Evolutionary conservation across 2,329 filamentous ascomycete genomes (phyloP).

Genomic region (Botrytis fabae): DNA sequence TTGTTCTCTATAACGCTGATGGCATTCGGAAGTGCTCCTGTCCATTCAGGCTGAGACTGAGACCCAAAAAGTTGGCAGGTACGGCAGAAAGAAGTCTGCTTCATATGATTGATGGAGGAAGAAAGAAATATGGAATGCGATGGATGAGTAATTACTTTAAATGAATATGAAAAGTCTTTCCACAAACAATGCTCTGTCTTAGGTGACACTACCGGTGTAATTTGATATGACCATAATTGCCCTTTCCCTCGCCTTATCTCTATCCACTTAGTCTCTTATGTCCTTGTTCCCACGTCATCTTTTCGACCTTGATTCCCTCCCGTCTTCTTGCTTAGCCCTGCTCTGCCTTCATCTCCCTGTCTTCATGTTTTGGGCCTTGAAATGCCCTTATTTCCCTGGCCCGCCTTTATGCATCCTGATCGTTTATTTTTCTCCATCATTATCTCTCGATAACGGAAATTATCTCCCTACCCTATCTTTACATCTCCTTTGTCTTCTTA

Average conservation of each 20-base stretch:
- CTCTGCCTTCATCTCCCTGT: neutral
- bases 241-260: neutral
- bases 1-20: conserved; percentile 38
- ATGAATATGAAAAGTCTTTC: conserved; percentile 21
- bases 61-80: conserved; percentile 17
- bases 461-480: too few relatives aligned
- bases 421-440: neutral
- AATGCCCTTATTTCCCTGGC: neutral
- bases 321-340: neutral
- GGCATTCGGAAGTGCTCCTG: conserved; percentile 44
- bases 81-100: conserved; percentile 21
- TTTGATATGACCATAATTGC: neutral
- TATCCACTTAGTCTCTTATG: neutral
- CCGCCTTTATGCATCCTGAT: neutral
- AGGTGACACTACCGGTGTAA: neutral
- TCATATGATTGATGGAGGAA: conserved; percentile 23
- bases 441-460: neutral
- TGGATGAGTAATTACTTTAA: conserved; percentile 14
- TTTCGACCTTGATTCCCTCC: neutral
- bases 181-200: conserved; percentile 1
- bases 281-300: neutral
- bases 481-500: neutral
- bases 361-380: neutral
- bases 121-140: conserved; percentile 13
- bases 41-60: conserved; percentile 38